Conservation (phyloP, 345 rosid genomes). For the Arabis hirsuta region DNA sequence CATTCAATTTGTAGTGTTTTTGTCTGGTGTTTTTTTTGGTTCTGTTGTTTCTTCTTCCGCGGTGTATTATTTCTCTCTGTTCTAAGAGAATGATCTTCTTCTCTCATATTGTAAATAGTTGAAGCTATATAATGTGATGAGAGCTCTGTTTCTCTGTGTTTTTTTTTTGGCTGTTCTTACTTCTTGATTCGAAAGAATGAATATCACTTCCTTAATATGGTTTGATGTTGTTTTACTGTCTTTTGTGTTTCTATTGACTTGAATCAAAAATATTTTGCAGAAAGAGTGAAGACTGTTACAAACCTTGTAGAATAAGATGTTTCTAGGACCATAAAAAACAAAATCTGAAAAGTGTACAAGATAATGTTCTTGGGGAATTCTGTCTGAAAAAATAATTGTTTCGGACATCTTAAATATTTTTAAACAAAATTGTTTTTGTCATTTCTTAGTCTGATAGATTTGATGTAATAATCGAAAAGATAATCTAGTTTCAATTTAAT, state of each 20-base stretch:
- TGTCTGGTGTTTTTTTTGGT: background rate
- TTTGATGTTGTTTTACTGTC: background rate
- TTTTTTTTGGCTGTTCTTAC: background rate
- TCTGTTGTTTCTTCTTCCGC: background rate
- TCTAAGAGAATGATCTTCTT: background rate
- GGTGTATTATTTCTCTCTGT: slow-evolving; percentile 14
- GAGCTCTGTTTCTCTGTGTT: slow-evolving; percentile 1
- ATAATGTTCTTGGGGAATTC: too few species aligned
- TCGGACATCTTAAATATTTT: too few species aligned
- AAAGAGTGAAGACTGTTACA: background rate
- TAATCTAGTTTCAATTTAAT: background rate
- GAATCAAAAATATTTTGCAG: background rate
- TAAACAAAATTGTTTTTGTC: background rate
- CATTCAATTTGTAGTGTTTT: slow-evolving; percentile 10
- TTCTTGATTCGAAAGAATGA: background rate
- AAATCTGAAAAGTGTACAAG: too few species aligned
- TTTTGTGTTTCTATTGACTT: background rate
- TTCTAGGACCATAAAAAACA: background rate
- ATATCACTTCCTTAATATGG: background rate
- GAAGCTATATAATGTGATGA: slow-evolving; percentile 21
- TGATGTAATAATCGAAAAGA: background rate
- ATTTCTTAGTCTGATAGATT: background rate
- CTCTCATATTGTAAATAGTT: slow-evolving; percentile 29
- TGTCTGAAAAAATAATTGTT: too few species aligned
- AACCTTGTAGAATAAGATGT: background rate